Base-by-base conservation (phyloP, 179 eudicot genomes). In the Spinacia oleracea region DNA sequence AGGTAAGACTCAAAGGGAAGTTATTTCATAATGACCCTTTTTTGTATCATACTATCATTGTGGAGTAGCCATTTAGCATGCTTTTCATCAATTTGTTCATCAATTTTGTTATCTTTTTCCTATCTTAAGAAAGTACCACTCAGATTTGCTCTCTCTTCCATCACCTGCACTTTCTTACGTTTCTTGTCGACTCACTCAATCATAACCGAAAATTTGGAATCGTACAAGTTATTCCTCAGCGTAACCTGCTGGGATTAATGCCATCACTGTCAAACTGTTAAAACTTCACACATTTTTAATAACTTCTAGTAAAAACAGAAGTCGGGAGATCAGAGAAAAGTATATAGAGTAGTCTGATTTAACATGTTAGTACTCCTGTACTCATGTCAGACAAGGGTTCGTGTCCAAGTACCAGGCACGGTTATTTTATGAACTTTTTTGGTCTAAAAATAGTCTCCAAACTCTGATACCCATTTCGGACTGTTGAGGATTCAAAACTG, bases 1-100 rank as follows among this genome's bases (percentile, higher is more conserved):
- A 71, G 67, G 63, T 45, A 50, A 31, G 66, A 81, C 84, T 81
- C 69, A 77, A 81, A 77, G 84, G 84, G 76, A 78, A 72, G 75
- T 35, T 34, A 64, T 68, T 66, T 67, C 78, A 80, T 80, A 11
- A 80, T 80, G 78, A 58, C 25, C 18, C 45, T 51, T 38, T 51
- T 38, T 73, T 65, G 45, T 42, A 40, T 16, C 43, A 62, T 23
- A 32, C 42, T 34, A 77, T 35, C 46, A 40, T 72, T 59, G 60
- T 59, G 63, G 46, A 63, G 56, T 63, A 48, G 32, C 48, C 25
- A 35, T 25, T 29, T 35, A n/a, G 65, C 64, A 38, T 56, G 73
- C 65, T 56, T 56, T 38, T 64, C 35, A 55, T 74, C 27, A 46
- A 29, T 40, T 64, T 31, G 43, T 38, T 64, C 35, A 66, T 74